Conservation (phyloP, 208 protist species). For the Angomonas desouzai region DNA sequence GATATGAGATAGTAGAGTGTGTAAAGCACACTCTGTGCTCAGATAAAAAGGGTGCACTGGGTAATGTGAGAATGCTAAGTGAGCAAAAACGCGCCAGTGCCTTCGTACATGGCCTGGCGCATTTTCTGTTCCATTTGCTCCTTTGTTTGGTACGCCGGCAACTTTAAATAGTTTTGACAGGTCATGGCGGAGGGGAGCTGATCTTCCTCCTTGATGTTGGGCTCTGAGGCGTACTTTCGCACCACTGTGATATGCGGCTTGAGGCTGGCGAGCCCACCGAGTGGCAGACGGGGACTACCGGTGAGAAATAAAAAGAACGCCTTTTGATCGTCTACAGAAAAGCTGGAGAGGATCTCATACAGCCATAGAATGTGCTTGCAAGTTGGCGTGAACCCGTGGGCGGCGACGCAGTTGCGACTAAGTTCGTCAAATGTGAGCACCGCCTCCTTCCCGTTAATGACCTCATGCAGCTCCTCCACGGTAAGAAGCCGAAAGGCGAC, state of each 20-base stretch:
- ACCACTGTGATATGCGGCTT: slow-evolving; percentile 88
- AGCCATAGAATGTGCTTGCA: slow-evolving; percentile 79
- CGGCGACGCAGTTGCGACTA: slow-evolving; percentile 62
- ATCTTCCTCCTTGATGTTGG: slow-evolving; percentile 50
- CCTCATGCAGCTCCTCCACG: slow-evolving; percentile 61
- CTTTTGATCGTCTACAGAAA: slow-evolving; percentile 67
- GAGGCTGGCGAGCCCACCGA: slow-evolving; percentile 70
- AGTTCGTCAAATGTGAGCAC: slow-evolving; percentile 69
- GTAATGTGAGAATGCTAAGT: slow-evolving; percentile 35
- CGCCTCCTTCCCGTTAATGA: slow-evolving; percentile 43
- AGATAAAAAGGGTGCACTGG: slow-evolving; percentile 1
- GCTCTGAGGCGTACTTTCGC: slow-evolving; percentile 71
- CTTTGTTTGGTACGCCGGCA: slow-evolving; percentile 82
- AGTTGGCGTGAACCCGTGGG: slow-evolving; percentile 82
- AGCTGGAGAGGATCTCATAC: slow-evolving; percentile 78
- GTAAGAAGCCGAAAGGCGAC: slow-evolving; percentile 55
- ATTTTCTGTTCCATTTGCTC: slow-evolving; percentile 85
- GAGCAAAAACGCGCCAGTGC: slow-evolving; percentile 76
- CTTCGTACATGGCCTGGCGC: slow-evolving; percentile 81
- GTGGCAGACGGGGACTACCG: slow-evolving; percentile 74
- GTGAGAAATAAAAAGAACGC: slow-evolving; percentile 90
- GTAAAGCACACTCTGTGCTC: not conserved
- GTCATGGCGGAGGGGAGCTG: slow-evolving; percentile 91
- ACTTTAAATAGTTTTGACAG: slow-evolving; percentile 92
- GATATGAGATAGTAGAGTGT: slow-evolving; percentile 5